Base-by-base conservation (phyloP, 352 stramenopile genomes). In the Globisporangium paddicum region DNA sequence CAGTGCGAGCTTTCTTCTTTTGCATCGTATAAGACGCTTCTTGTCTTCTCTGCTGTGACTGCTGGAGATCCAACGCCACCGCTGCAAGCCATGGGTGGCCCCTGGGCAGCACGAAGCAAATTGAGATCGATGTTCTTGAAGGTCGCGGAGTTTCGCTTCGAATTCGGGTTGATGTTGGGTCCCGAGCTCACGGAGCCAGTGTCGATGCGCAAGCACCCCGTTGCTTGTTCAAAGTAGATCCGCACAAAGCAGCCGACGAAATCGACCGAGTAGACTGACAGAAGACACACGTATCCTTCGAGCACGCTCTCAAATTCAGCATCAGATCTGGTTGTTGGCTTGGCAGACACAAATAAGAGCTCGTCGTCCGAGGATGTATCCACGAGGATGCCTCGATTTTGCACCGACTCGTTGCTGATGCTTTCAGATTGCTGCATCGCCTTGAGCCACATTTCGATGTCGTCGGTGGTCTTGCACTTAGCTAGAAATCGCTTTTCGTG, bases 221-320 rank as follows among this genome's bases (percentile, higher is more conserved):
- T 87, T 2, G 60, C 63, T 34, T 82, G 72, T 32, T 93, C 84
- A 62, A 93, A 93, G 60, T 87, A 93, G 3, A 86, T 73, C 8
- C 82, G 79, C 6, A 80, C 69, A 59, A 80, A 90, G 45, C 82
- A 90, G 1, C 72, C 79, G 0, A 78, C 69, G 1, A 68, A 70
- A 23, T 93, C 82, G 13, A 85, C 13, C n/a, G 73, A 84, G 56
- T 93, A 92, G 7, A 89, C 69, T 2, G 82, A 90, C 2, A 93
- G 46, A 16, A 93, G 73, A 35, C 82, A 91, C 1, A 75, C 75
- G 35, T 66, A 86, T 0, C 79, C 79, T 45, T 88, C 79, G 2
- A 84, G 46, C 32, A 51, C 49, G 30, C 53, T n/a, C 10, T 66
- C 49, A 2, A n/a, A 14, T 49, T 54, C 37, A 32, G 18, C 21